Base-by-base conservation (phyloP, 805 yeast species). In the Ogataea philodendri region DNA sequence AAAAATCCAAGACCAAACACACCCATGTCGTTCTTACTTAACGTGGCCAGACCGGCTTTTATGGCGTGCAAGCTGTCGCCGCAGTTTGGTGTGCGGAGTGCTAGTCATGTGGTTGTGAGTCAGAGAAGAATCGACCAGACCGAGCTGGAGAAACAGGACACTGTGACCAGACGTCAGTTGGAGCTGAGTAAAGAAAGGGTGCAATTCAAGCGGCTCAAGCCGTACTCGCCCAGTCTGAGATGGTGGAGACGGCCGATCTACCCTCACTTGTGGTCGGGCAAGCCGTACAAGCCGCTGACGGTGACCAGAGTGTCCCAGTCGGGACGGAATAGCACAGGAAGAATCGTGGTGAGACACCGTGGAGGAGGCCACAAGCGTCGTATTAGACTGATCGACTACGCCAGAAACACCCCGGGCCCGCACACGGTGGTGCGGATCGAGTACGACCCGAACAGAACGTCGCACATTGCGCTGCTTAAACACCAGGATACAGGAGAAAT, bases 351-450 rank as follows among this genome's bases (percentile, higher is more conserved):
- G 30, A 78, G 98, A 58, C 96, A 93, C 61, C 78, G 94, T 61
- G 98, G 97, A 59, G 98, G 98, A 53, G 97, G 97, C 22, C 93
- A 84, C 60, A 85, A 84, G 61, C 81, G 90, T 55, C 78, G 98
- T 62, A 72, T 85, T 24, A 76, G 98, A 52, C 60, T 85, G 21
- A 72, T 93, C 15, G 98, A 93, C 62, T 81, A 80, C 53, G 65
- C 69, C 50, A 75, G 98, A 55, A 52, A 59, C 24, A 72, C 59
- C 3, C 63, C 79, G 1, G 97, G 97, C 17, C 73, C 71, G 27
- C 93, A 86, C 51, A 72, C 74, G 20, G 97, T 93, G 15, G 66
- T 79, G 45, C 73, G 98, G 59, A 85, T 93, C 41, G 98, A 93
- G 62, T 87, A 87, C 57, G 98, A 93, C 63, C 98, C 98, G 31